Base-by-base conservation (phyloP, 352 stramenopile genomes). In the Globisporangium paroecandrum region DNA sequence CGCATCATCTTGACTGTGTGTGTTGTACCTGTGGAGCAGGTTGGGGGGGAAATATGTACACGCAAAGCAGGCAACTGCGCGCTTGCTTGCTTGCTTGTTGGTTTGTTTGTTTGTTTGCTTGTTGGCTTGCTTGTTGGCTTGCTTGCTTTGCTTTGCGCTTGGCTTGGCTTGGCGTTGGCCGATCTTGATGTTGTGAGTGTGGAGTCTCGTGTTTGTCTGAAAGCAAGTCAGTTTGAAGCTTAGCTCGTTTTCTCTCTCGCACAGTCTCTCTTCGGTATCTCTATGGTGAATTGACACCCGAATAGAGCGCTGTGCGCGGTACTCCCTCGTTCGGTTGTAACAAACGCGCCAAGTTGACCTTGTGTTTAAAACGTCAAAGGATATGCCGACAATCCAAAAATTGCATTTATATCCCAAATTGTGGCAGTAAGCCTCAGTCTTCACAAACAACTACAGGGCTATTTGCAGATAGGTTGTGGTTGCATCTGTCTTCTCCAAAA, bases 1-100 rank as follows among this genome's bases (percentile, higher is more conserved):
- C 75, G 71, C 79, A 85, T 85, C 15, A 3, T 68, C n/a, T 13
- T 60, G 34, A 12, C 25, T 12, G 24, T 20, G n/a, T 54, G 9
- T 18, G 13, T 29, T 51, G 43, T 64, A 64, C 55, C 43, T 69
- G 64, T 20, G 32, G 41, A 20, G 54, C 53, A 68, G 54, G 53
- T 62, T 34, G 27, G n/a, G 29, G 36, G 22, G 12, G n/a, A n/a
- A 3, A 15, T 15, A 46, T 46, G 13, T 64, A 34, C 20, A n/a
- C 55, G 55, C 29, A 46, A 60, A 10, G 54, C 54, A 9, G 24
- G 29, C 54, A 59, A 59, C 22, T 38, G 55, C 7, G 29, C 29
- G 41, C 41, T 49, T 49, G 41, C 15, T 41, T 25, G 54, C 54
- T 59, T 36, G 53, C n/a, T 36, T 34, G 57, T 43, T 9, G 36